Base-by-base conservation (phyloP, 257 asterid species). In the Linaria vulgaris region DNA sequence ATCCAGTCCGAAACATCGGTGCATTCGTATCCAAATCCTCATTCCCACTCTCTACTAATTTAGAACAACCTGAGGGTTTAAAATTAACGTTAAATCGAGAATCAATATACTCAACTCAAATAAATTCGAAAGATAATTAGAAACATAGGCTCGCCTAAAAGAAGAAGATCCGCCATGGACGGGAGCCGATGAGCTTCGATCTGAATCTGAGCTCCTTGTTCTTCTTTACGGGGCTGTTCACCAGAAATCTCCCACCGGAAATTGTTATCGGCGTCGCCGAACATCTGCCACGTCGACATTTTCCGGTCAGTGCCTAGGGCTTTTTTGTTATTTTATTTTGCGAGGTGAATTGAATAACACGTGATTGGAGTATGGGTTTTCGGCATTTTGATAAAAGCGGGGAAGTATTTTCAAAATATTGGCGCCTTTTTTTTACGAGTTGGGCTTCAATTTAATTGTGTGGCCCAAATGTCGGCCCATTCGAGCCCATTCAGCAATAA, bases 241-340 rank as follows among this genome's bases (percentile, higher is more conserved):
- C 79, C 80, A 39, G 81, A 53, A 3, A 51, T 46, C 69, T 80
- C 81, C 94, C 96, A 89, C 65, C 92, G 90, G 78, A 74, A 89
- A 38, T 54, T 69, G 66, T 66, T 81, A 47, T 78, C 83, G 72
- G 71, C 74, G 48, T 69, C 89, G 67, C 91, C 54, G 66, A 80
- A 82, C 10, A 92, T 69, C 82, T 79, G 85, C 98, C 97, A 92
- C 78, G 88, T 82, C 69, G 88, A 72, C 98, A 92, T 92, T 70
- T 69, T 71, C 59, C 76, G 56, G 76, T 27, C 55, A 56, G 48
- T 23, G 51, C 30, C n/a, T 72, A 81, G 86, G 85, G 83, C 60
- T 82, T 73, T 12, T 65, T 60, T 46, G 57, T 50, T 49, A 60
- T 82, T 73, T 12, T 66, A 63, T 45, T 62, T 49, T 48, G 16